phyloP scores from a whole-genome alignment of 2,329 filamentous ascomycete species.

The Fusarium temperatum region DNA sequence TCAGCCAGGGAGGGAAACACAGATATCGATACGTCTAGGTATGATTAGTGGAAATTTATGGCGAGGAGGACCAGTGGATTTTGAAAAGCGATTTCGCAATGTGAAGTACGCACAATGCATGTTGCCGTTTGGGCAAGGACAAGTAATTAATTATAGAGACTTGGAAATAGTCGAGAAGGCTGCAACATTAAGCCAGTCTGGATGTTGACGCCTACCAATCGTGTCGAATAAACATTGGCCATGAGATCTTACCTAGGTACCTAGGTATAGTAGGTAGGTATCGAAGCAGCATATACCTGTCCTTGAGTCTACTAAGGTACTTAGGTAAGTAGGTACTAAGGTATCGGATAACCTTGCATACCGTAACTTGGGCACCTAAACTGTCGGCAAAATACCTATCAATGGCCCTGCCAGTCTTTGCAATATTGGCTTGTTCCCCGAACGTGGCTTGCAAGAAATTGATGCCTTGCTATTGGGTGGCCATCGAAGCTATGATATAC shows the following conservation, averaged over 20 bases:
- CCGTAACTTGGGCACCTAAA: not conserved
- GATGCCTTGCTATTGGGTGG: not conserved
- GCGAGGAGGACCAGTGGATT: not conserved
- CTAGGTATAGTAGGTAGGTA: too few species aligned
- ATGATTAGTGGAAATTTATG: not conserved
- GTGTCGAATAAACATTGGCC: not conserved
- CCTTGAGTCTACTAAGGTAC: not conserved
- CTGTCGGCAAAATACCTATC: not conserved
- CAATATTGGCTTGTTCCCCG: not conserved
- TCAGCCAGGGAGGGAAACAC: not conserved
- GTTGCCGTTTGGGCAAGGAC: not conserved
- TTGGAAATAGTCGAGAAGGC: not conserved
- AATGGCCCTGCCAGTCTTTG: slow-evolving; percentile 5
- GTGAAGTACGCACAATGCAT: not conserved
- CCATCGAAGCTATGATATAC: not conserved
- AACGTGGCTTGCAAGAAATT: not conserved
- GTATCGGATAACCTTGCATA: not conserved
- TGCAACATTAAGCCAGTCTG: not conserved
- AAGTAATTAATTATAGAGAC: not conserved
- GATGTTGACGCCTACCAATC: not conserved
- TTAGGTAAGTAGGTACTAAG: too few species aligned
- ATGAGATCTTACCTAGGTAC: not conserved
- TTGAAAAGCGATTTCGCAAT: not conserved
- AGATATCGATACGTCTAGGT: not conserved
- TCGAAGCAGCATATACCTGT: not conserved